Evolutionary conservation across 2,329 filamentous ascomycete genomes (phyloP).

Genomic region (Aspergillus vadensis): DNA sequence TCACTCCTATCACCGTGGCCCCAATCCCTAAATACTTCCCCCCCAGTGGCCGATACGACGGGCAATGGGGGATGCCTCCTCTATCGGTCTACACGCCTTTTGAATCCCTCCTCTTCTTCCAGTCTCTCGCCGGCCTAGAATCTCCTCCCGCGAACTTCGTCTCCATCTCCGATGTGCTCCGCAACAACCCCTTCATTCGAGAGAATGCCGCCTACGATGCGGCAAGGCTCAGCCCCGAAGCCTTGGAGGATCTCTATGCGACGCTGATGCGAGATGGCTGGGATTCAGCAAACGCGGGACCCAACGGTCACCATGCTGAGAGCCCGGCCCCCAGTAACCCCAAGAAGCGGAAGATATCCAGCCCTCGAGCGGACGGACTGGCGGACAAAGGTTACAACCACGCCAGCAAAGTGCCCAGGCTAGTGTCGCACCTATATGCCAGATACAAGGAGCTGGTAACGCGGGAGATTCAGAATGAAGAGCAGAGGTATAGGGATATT

Average conservation of each 20-base stretch:
- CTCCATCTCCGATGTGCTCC: conserved; percentile 73
- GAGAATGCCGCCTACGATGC: conserved; percentile 72
- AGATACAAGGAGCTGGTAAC: conserved; percentile 71
- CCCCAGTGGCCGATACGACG: conserved; percentile 41
- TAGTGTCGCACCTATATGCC: conserved; percentile 74
- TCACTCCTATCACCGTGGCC: conserved; percentile 37
- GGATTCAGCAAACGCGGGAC: conserved; percentile 39
- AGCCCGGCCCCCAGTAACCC: conserved; percentile 50
- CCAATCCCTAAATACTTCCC: conserved; percentile 36
- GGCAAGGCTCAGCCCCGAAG: conserved; percentile 72
- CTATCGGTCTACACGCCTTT: conserved; percentile 74
- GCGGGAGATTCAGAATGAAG: conserved; percentile 72
- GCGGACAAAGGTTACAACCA: conserved; percentile 66
- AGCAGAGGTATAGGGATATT: conserved; percentile 65
- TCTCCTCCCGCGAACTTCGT: conserved; percentile 66
- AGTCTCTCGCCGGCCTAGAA: conserved; percentile 71
- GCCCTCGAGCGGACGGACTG: conserved; percentile 64
- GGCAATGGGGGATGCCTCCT: conserved; percentile 59
- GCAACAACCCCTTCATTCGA: conserved; percentile 71
- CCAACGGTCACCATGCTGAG: conserved; percentile 29
- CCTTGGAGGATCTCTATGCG: conserved; percentile 77
- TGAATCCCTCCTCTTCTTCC: conserved; percentile 83
- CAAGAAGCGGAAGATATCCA: conserved; percentile 74
- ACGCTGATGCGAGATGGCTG: conserved; percentile 75
- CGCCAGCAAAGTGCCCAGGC: conserved; percentile 65